Conservation (phyloP, 1,284 basidiomycete genomes). For the Ustilago cynodontis region DNA sequence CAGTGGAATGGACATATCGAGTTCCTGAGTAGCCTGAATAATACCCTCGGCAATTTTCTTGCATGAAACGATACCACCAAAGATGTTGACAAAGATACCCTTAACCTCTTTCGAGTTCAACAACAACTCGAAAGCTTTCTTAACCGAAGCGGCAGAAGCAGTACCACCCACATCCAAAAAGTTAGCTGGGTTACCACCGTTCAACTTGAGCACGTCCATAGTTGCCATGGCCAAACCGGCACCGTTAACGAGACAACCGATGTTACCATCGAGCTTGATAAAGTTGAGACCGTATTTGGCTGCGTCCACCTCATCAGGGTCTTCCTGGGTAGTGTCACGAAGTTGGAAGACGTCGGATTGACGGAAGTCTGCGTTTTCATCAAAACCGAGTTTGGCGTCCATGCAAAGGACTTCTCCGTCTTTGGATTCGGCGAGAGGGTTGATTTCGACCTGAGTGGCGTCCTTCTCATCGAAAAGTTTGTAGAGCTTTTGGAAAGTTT, state of each 20-base stretch:
- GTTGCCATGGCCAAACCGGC: constrained; percentile 99
- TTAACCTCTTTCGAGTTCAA: constrained; percentile 91
- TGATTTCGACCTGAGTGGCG: constrained; percentile 99
- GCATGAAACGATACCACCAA: constrained; percentile 92
- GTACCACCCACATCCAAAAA: constrained; percentile 98
- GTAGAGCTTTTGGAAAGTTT: constrained; percentile 94
- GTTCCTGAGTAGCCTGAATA: constrained; percentile 95
- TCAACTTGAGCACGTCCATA: constrained; percentile 94
- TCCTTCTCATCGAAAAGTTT: constrained; percentile 99
- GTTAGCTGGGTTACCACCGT: constrained; percentile 84
- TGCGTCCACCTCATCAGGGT: constrained; percentile 90
- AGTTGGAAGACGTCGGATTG: constrained; percentile 90
- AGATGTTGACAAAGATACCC: constrained; percentile 94
- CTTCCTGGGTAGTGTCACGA: constrained; percentile 94
- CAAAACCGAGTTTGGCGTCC: constrained; percentile 99
- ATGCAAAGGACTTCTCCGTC: constrained; percentile 97
- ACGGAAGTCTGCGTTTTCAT: constrained; percentile 99
- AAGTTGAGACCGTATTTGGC: constrained; percentile 89
- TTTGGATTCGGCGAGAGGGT: constrained; percentile 93
- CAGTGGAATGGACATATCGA: constrained; percentile 85
- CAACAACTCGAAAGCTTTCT: constrained; percentile 98
- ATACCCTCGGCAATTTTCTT: constrained; percentile 83
- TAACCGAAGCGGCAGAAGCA: constrained; percentile 97
- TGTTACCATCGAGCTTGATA: constrained; percentile 98
- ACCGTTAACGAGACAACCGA: constrained; percentile 98